Percentiles rank a stretch among this genome's conserved stretches.
Evolutionary conservation across 768 basidiomycete genomes (phyloP).

Genomic region (Tubosaeta sp.): DNA sequence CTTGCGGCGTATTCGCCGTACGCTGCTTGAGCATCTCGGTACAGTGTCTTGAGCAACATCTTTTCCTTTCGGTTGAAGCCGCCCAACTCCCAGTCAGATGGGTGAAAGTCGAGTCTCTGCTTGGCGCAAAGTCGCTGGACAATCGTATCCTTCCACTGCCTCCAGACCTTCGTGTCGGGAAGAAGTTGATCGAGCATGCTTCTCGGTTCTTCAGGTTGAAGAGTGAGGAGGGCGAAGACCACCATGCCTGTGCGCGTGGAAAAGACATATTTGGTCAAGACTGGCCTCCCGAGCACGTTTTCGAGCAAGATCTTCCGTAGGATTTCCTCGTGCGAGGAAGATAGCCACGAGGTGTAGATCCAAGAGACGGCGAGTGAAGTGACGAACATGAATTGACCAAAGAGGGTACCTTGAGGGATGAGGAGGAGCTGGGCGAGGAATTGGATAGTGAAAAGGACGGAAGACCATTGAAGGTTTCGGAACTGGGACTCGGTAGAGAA

Average conservation of each 20-base stretch:
- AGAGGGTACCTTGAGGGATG: conserved; percentile 30
- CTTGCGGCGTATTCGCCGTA: conserved; percentile 19
- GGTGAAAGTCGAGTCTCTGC: conserved; percentile 22
- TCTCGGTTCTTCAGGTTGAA: conserved; percentile 17
- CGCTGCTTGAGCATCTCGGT: conserved; percentile 21
- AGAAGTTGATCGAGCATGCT: conserved; percentile 21
- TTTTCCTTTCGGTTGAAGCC: conserved; percentile 15
- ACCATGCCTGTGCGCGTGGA: conserved; percentile 26
- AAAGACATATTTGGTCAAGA: conserved; percentile 21
- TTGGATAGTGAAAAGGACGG: conserved; percentile 30
- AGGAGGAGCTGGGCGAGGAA: conserved; percentile 35
- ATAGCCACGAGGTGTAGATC: conserved; percentile 33
- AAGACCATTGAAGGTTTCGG: conserved; percentile 27
- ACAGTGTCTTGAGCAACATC: conserved; percentile 21
- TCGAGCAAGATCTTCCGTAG: conserved; percentile 24
- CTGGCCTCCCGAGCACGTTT: conserved; percentile 20
- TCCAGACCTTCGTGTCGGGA: conserved; percentile 30
- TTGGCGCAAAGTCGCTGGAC: conserved; percentile 10
- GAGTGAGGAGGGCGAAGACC: conserved; percentile 21
- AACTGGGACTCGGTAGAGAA: conserved; percentile 27
- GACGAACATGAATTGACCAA: conserved; percentile 36
- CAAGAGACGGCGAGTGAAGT: conserved; percentile 32
- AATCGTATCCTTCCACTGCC: conserved; percentile 20
- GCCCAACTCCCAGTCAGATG: conserved; percentile 20
- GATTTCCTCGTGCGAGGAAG: conserved; percentile 34